Evolutionary conservation across 2,329 filamentous ascomycete genomes (phyloP).

Genomic region (Berkeleyomyces basicola): DNA sequence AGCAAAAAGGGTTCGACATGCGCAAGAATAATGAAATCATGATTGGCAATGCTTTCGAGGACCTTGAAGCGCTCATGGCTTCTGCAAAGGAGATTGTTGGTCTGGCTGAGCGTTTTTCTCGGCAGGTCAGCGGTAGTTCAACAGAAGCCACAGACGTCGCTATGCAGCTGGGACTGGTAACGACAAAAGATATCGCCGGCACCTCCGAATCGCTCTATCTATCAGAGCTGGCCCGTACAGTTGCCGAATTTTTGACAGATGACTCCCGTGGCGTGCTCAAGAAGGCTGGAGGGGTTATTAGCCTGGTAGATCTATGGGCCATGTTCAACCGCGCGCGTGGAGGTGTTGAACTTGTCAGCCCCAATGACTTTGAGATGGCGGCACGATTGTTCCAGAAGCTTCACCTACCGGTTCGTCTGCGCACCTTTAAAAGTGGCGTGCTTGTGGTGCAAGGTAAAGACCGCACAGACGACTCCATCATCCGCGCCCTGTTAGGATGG

Average conservation of each 20-base stretch:
- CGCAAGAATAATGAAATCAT: conserved; percentile 86
- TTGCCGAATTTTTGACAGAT: conserved; percentile 81
- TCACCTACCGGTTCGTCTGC: conserved; percentile 67
- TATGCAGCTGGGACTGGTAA: conserved; percentile 72
- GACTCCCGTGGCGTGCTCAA: conserved; percentile 63
- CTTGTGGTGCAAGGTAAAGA: conserved; percentile 82
- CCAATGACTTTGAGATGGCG: conserved; percentile 80
- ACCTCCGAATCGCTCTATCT: conserved; percentile 73
- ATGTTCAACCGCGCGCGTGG: conserved; percentile 87
- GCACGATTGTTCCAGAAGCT: conserved; percentile 77
- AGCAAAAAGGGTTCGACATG: conserved; percentile 67
- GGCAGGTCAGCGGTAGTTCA: conserved; percentile 43
- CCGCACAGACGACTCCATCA: conserved; percentile 78
- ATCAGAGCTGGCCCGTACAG: conserved; percentile 66
- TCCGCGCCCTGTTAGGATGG: conserved; percentile 61
- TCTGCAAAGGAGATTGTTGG: conserved; percentile 93
- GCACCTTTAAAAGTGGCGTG: conserved; percentile 85
- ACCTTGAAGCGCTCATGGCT: conserved; percentile 90
- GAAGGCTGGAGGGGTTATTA: conserved; percentile 74
- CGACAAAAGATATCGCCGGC: conserved; percentile 84
- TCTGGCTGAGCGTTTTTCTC: conserved; percentile 73
- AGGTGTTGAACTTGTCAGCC: conserved; percentile 86
- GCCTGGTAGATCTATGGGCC: conserved; percentile 79
- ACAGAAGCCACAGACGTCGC: conserved; percentile 50
- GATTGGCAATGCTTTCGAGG: conserved; percentile 88